Base-by-base conservation (phyloP, 2,329 filamentous ascomycete species). In the Nemania abortiva region DNA sequence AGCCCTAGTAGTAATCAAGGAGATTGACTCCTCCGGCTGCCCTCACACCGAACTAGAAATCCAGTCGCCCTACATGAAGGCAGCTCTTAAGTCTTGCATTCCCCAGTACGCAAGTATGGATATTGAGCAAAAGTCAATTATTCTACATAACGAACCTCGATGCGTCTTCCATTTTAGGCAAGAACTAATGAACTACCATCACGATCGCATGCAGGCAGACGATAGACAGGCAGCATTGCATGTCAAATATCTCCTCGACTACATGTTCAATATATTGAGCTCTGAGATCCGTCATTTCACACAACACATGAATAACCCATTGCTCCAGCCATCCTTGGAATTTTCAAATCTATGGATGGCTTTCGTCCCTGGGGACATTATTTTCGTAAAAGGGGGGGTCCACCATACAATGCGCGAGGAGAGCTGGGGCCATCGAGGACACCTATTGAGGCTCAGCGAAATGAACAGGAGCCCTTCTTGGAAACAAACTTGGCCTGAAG, bases 51-150 rank as follows among this genome's bases (percentile, higher is more conserved):
- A 37, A 6, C 11, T 37, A 37, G 34, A 37, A 11, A 37, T 37
- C 6, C 34, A 37, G 24, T 53, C 50, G 4, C 50, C 50, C 50
- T 31, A 53, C 27, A 53, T 53, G 50, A 53, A 53, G 34, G 50
- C 50, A 53, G 50, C 50, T 3, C 22, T 53, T 11, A 53, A 53
- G 50, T 29, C 50, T 53, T 29, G 22, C 27, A 24, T 53, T 31
- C 50, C 50, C 50, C 10, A 22, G 13, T 53, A 53, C 27, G 27
- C 9, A 13, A 31, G 11, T 29, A 29, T 53, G 6, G 50, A 53
- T 31, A n/a, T 53, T 13, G 50, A 53, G 22, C 4, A 3, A 6
- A 53, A n/a, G 27, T 31, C 22, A 9, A 15, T 53, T 53, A n/a
- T 31, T n/a, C 24, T 53, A 18, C 50, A 31, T 31, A 24, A 31